Evolutionary conservation across 306 rosid genomes (phyloP).

Genomic region (Crotalaria pallida): DNA sequence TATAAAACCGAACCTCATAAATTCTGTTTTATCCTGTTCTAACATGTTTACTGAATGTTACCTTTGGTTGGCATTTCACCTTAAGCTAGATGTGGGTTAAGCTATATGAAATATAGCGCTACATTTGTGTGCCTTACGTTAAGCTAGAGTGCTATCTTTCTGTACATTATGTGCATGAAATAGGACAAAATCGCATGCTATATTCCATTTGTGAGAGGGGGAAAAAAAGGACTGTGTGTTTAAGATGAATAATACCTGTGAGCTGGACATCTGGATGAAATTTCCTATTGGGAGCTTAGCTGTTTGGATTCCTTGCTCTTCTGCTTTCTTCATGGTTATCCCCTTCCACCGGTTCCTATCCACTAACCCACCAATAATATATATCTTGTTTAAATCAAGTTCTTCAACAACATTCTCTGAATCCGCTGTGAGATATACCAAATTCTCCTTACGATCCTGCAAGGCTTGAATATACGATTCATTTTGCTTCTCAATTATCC

Average conservation of each 20-base stretch:
- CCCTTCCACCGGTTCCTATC: constrained; percentile 96
- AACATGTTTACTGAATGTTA: too few relatives aligned
- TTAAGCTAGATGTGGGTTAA: too few relatives aligned
- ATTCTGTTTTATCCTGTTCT: too few relatives aligned
- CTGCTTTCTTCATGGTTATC: constrained; percentile 78
- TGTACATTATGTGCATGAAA: neutral
- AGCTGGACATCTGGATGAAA: constrained; percentile 82
- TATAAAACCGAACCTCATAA: too few relatives aligned
- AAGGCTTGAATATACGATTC: constrained; percentile 69
- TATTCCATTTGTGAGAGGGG: neutral
- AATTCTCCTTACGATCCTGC: constrained; percentile 53
- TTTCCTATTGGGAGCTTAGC: constrained; percentile 85
- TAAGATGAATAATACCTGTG: constrained; percentile 61
- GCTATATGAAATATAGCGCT: too few relatives aligned
- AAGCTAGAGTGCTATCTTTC: too few relatives aligned
- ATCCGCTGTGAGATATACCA: constrained; percentile 88
- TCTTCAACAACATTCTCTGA: constrained; percentile 75
- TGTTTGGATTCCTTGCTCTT: constrained; percentile 83
- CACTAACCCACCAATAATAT: constrained; percentile 84
- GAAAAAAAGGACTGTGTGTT: neutral
- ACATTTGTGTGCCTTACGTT: too few relatives aligned
- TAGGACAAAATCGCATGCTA: neutral
- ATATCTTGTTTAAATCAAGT: constrained; percentile 68
- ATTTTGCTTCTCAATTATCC: constrained; percentile 72
- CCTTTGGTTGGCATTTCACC: too few relatives aligned